These are phyloP conservation scores for Lentinula guzmanii DNA, from an alignment of 768 basidiomycete species.

Conservation along the genomic window DNA sequence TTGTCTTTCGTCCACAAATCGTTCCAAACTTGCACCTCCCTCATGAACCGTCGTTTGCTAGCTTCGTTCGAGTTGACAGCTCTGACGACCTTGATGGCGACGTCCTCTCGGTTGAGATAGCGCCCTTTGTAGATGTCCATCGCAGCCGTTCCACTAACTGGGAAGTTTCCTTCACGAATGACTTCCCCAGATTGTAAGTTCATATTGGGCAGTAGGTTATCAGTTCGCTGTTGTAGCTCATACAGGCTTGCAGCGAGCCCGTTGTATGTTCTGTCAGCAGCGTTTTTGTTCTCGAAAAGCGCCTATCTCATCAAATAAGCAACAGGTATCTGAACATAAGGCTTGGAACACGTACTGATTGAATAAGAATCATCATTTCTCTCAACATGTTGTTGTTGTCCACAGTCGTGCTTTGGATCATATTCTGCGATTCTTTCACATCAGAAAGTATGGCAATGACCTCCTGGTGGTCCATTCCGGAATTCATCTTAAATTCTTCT, in stretches of 20 bases:
- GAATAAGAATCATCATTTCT: constrained; percentile 44
- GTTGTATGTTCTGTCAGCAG: constrained; percentile 20
- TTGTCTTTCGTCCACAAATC: constrained; percentile 46
- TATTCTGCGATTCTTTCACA: constrained; percentile 32
- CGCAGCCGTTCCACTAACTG: constrained; percentile 43
- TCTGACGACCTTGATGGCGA: constrained; percentile 51
- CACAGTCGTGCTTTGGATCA: constrained; percentile 25
- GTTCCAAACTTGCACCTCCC: constrained; percentile 52
- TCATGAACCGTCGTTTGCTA: constrained; percentile 40
- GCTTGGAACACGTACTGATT: constrained; percentile 27
- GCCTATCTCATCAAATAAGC: constrained; percentile 15
- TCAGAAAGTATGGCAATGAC: constrained; percentile 36
- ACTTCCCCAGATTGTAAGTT: constrained; percentile 51
- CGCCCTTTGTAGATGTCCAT: constrained; percentile 53
- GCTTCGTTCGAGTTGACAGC: constrained; percentile 42
- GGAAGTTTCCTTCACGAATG: constrained; percentile 37
- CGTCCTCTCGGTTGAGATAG: constrained; percentile 48
- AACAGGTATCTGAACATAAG: background rate
- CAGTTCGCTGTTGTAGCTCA: constrained; percentile 29
- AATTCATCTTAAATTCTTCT: constrained; percentile 29
- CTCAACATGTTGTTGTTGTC: constrained; percentile 29
- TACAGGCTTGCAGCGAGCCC: background rate
- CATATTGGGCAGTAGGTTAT: constrained; percentile 42
- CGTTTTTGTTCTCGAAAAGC: constrained; percentile 25
- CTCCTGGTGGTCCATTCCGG: constrained; percentile 36